Base-by-base conservation (phyloP, 1,284 basidiomycete genomes). In the Schizopora paradoxa region DNA sequence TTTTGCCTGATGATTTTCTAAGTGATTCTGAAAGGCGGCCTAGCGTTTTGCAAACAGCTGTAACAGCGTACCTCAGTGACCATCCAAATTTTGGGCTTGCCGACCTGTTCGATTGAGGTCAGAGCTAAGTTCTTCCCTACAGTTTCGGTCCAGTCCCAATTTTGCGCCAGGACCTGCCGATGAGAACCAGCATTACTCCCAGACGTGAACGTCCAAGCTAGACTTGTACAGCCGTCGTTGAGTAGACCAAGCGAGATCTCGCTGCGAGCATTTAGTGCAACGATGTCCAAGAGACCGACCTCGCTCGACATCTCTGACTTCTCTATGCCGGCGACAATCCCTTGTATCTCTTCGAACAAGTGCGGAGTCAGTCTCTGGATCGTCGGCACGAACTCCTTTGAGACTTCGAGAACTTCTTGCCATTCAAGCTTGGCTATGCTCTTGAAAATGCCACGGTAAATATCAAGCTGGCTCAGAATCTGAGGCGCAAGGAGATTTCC, bases 121-220 rank as follows among this genome's bases (percentile, higher is more conserved):
- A 66, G 47, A 4, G 61, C 63, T 40, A 67, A 59, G 45, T 65
- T 64, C 48, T 63, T 56, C 14, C 59, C 57, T 22, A 65, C 60
- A 6, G 52, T 43, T 41, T 55, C 55, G n/a, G 60, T 56, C 65
- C 66, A 67, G 48, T 67, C 66, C 66, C 66, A 67, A 52, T 66
- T 66, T 55, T 67, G 64, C 7, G 60, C 64, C n/a, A 66, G 54
- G 39, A 64, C 54, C 50, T 60, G 60, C 41, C 19, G 22, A 7
- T 22, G 23, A 14, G 11, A 21, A 22, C 16, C 42, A 34, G 21
- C 34, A 27, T 55, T 58, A 3, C 41, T 48, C 8, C 54, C 45
- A 0, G 27, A 35, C 25, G 54, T 49, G n/a, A 65, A 43, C 18
- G 52, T 55, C 59, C 62, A 61, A 4, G 58, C 58, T 14, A 67